Evolutionary conservation across 371 early-diverging fungal species (phyloP).

Genomic region (Mucor indicus): DNA sequence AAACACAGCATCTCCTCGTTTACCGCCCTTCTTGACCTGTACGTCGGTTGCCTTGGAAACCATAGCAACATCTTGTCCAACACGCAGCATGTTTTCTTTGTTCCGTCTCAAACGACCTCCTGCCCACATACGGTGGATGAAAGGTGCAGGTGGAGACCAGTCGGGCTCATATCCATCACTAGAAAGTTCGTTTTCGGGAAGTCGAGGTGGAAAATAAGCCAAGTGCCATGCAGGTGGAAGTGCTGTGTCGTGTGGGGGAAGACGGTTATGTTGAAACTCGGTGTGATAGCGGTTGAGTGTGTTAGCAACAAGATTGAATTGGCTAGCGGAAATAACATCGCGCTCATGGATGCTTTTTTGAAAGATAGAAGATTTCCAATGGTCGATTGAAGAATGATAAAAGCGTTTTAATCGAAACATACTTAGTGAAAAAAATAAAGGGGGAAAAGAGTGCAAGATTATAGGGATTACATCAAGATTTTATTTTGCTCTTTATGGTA

Average conservation of each 20-base stretch:
- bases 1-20: conserved; percentile 59
- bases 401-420: too few relatives aligned
- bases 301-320: conserved; percentile 21
- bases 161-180: conserved; percentile 73
- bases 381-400: too few relatives aligned
- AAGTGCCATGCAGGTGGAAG: conserved; percentile 75
- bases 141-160: conserved; percentile 72
- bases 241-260: conserved; percentile 39
- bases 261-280: conserved; percentile 4
- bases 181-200: conserved; percentile 61
- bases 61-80: conserved; percentile 59
- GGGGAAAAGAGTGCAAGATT: too few relatives aligned
- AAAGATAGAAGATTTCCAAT: too few relatives aligned
- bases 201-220: conserved; percentile 68
- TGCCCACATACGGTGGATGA: conserved; percentile 77
- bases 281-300: conserved; percentile 19
- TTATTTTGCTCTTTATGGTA: too few relatives aligned
- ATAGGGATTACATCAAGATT: too few relatives aligned
- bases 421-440: too few relatives aligned
- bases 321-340: conserved; percentile 26
- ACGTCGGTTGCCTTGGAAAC: conserved; percentile 49
- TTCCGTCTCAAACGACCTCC: conserved; percentile 69
- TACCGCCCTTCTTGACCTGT: conserved; percentile 45
- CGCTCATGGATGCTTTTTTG: conserved; percentile 18
- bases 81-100: conserved; percentile 55